Evolutionary conservation across 257 asterid genomes (phyloP), one percentile per base, ranked within the genome.

Genomic region (Penstemon davidsonii): DNA sequence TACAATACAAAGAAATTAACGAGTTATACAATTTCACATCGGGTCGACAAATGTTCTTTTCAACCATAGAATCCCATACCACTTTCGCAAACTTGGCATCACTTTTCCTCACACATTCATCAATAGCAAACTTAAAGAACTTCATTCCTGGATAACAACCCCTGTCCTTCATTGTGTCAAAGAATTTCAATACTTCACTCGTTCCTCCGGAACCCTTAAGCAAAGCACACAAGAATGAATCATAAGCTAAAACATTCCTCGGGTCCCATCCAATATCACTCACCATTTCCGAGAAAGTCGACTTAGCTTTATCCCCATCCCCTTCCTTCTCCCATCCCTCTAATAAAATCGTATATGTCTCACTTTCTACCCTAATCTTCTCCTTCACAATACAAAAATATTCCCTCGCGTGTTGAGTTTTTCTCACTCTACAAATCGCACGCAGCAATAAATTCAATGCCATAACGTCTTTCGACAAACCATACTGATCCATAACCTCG

Each of bases 261-360:
- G 73, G 79, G 59, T 84, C 86, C 88, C 90, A 88, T 74, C 96
- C 96, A 8, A 88, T 52, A 72, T 81, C 88, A 9, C 3, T 64
- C 57, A 86, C 79, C 96, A 88, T 88, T 10, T 84, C 87, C 0
- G 80, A 67, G 64, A 81, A 86, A 13, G 84, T 82, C 19, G 72
- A 63, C 79, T 72, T 80, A 3, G 91, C 87, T 56, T 78, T 53
- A 50, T 8, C 56, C 58, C 74, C 87, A 58, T 78, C 76, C 33
- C 82, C 73, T 55, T 78, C 87, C 0, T 73, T 88, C 75, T 84
- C 96, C 76, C 84, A 82, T 6, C 96, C 96, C 74, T 88, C 90
- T 18, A 88, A 81, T 76, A 88, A 77, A 74, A 88, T 79, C 5
- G 82, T 80, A 67, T 82, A 88, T 0, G 90, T 70, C 63, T 86